These are phyloP conservation scores for Mortierella sp. DNA, from an alignment of 371 early-diverging fungal species.

Conservation along the genomic window DNA sequence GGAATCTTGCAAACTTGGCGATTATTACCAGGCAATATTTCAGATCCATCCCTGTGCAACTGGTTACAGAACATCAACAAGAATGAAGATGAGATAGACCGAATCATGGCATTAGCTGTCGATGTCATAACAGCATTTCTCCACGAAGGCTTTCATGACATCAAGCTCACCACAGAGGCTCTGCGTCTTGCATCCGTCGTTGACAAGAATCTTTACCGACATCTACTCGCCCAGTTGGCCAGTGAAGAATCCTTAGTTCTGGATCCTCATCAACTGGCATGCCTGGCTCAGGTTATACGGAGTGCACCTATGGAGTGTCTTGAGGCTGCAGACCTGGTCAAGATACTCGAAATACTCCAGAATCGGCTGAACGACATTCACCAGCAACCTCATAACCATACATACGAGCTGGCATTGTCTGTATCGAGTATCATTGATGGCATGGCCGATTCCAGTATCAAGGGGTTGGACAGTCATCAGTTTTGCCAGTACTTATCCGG, in stretches of 20 bases:
- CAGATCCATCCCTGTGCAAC: too few species aligned
- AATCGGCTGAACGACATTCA: too few species aligned
- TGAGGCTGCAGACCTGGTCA: slow-evolving; percentile 4
- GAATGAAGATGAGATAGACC: too few species aligned
- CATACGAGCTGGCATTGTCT: too few species aligned
- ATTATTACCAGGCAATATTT: too few species aligned
- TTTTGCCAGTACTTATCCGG: not conserved
- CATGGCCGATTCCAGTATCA: too few species aligned
- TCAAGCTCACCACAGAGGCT: not conserved
- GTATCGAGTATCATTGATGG: too few species aligned
- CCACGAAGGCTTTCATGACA: not conserved
- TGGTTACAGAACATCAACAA: too few species aligned
- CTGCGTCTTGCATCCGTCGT: not conserved
- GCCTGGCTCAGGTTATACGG: slow-evolving; percentile 1
- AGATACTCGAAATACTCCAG: too few species aligned
- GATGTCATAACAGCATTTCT: not conserved
- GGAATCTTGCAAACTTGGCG: too few species aligned
- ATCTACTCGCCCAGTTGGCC: not conserved
- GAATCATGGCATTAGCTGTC: not conserved
- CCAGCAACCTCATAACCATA: too few species aligned
- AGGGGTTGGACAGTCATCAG: not conserved
- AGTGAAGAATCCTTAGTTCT: not conserved
- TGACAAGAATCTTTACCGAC: not conserved
- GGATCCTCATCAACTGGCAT: not conserved
- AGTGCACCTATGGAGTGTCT: not conserved